A percentile compares a stretch with the other conserved stretches of the same genome.
Conservation (phyloP, 495 filamentous ascomycete species). For the Choiromyces venosus region DNA sequence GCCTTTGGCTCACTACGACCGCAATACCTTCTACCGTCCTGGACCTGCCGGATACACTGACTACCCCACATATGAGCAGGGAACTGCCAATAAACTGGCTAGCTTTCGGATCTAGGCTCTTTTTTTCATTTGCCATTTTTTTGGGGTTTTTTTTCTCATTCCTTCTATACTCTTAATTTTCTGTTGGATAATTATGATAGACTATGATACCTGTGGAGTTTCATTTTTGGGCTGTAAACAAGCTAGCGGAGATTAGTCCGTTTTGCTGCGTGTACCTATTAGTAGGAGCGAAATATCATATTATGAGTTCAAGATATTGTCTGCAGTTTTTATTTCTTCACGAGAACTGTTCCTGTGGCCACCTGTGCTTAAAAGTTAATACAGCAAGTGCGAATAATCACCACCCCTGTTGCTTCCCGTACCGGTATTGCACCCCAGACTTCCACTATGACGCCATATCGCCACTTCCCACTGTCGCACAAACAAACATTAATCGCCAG, state of each 20-base stretch:
- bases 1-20: conserved; percentile 53
- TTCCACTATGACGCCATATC: too few relatives aligned
- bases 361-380: too few relatives aligned
- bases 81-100: background rate
- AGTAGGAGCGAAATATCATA: background rate
- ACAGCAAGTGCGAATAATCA: too few relatives aligned
- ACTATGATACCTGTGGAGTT: background rate
- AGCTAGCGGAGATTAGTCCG: too few relatives aligned
- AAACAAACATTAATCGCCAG: too few relatives aligned
- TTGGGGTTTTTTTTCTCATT: background rate
- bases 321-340: background rate
- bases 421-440: too few relatives aligned
- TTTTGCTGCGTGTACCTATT: background rate
- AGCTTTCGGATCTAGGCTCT: background rate
- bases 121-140: background rate
- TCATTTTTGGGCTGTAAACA: background rate
- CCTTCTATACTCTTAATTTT: background rate
- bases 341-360: background rate
- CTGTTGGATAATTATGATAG: background rate
- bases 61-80: conserved; percentile 45
- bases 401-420: too few relatives aligned
- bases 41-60: conserved; percentile 59
- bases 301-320: background rate
- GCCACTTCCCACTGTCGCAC: too few relatives aligned
- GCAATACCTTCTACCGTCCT: conserved; percentile 55